Percentiles rank a stretch among this genome's conserved stretches.
These are phyloP conservation scores for Acer yangbiense DNA, from an alignment of 345 rosid species.

Conservation along the genomic window DNA sequence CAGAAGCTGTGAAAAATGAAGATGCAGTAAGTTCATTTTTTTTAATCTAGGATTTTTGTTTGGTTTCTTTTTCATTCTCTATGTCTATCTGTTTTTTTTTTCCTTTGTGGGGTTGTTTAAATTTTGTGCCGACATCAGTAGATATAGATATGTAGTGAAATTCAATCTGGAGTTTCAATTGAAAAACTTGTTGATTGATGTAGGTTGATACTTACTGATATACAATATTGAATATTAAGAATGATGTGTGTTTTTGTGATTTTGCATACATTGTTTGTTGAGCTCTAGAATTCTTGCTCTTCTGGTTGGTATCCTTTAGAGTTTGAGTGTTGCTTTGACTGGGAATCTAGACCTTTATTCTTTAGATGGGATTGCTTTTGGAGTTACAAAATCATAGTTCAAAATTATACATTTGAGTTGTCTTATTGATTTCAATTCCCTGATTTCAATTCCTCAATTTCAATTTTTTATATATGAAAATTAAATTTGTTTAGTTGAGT, in stretches of 20 bases:
- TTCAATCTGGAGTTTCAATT: conserved; percentile 13
- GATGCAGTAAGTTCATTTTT: conserved; percentile 99
- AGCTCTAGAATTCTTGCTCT: neutral
- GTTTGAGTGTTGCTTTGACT: conserved; percentile 18
- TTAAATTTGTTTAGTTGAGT: neutral
- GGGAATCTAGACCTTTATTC: conserved; percentile 19
- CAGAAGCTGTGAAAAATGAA: conserved; percentile 62
- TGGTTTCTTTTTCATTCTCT: neutral
- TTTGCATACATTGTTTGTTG: neutral
- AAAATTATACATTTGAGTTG: neutral
- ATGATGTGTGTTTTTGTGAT: neutral
- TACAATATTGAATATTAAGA: neutral
- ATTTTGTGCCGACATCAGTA: neutral
- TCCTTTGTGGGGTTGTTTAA: neutral
- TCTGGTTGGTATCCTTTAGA: neutral
- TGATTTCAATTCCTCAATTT: no score
- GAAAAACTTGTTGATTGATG: conserved; percentile 4
- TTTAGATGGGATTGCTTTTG: conserved; percentile 8
- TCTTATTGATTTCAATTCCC: conserved; percentile 1
- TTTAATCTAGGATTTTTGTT: conserved; percentile 27
- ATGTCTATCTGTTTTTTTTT: neutral
- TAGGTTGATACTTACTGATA: neutral
- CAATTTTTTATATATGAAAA: neutral
- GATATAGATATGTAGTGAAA: conserved; percentile 14
- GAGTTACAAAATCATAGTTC: conserved; percentile 18